Evolutionary conservation across 2,329 filamentous ascomycete species (phyloP).

Genomic region (Diaporthe velutina): DNA sequence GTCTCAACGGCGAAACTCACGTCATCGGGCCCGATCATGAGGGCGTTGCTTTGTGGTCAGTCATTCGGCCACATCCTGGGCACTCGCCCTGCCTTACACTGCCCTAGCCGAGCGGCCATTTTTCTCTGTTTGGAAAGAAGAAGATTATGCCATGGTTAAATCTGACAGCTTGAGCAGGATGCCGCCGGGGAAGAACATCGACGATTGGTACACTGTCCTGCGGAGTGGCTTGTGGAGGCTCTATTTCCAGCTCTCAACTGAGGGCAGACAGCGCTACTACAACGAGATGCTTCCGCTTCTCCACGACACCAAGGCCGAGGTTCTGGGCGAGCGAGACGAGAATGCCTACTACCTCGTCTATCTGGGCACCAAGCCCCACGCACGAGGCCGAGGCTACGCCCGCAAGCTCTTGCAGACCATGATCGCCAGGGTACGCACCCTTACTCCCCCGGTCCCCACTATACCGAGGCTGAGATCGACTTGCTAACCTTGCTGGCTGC

Average conservation of each 20-base stretch:
- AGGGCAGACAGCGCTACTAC: slow-evolving; percentile 82
- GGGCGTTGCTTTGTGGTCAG: slow-evolving; percentile 83
- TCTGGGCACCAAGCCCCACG: slow-evolving; percentile 79
- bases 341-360: slow-evolving; percentile 88
- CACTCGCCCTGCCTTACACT: not conserved
- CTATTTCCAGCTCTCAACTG: slow-evolving; percentile 78
- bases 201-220: slow-evolving; percentile 78
- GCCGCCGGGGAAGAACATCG: slow-evolving; percentile 79
- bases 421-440: slow-evolving; percentile 66
- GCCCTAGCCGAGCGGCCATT: not conserved
- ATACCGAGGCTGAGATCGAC: not conserved
- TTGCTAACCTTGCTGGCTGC: not conserved
- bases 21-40: slow-evolving; percentile 82
- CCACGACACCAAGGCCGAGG: slow-evolving; percentile 76
- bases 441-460: not conserved
- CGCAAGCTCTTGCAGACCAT: slow-evolving; percentile 79
- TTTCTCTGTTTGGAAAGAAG: not conserved
- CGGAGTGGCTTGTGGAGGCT: slow-evolving; percentile 84
- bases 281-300: slow-evolving; percentile 81
- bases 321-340: slow-evolving; percentile 75
- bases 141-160: slow-evolving; percentile 11
- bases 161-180: slow-evolving; percentile 65
- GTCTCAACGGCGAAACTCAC: slow-evolving; percentile 79
- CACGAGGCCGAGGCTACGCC: slow-evolving; percentile 80
- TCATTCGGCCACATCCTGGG: slow-evolving; percentile 39